These are phyloP conservation scores for Perkinsus chesapeaki DNA, from an alignment of 169 alveolate genomes.

Conservation along the genomic window DNA sequence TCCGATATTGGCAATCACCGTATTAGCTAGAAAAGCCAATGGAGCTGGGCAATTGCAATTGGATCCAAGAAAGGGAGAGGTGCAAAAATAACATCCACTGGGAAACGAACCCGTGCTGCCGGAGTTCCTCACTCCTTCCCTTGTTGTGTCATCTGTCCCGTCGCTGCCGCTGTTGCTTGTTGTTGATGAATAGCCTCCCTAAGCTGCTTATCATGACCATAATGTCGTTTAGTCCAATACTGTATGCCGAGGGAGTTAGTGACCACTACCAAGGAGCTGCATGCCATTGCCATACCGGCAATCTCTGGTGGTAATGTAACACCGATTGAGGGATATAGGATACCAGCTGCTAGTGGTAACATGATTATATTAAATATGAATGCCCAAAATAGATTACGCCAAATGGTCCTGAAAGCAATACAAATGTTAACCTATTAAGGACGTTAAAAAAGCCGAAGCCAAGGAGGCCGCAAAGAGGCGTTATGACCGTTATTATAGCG, in stretches of 20 bases:
- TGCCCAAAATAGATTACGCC: constrained; percentile 36
- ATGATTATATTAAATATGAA: constrained; percentile 25
- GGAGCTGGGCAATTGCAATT: too few relatives aligned
- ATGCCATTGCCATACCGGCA: constrained; percentile 11
- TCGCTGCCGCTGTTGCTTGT: not conserved
- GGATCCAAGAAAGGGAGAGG: not conserved
- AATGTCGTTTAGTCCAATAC: not conserved
- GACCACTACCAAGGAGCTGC: constrained; percentile 11
- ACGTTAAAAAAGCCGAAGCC: too few relatives aligned
- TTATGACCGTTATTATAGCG: too few relatives aligned
- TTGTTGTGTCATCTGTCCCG: too few relatives aligned
- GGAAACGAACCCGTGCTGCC: not conserved
- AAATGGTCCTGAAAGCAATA: not conserved
- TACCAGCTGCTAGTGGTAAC: constrained; percentile 42
- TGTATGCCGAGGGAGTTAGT: not conserved
- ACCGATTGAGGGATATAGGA: constrained; percentile 25
- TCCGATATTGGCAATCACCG: too few relatives aligned
- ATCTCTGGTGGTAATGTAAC: constrained; percentile 21
- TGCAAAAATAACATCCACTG: not conserved
- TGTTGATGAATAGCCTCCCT: not conserved
- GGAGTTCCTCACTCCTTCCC: not conserved
- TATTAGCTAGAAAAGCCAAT: too few relatives aligned
- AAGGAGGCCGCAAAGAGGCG: too few relatives aligned
- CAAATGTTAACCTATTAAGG: not conserved
- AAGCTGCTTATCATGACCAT: not conserved